Evolutionary conservation across 1,139 yeast species (phyloP).

Genomic region (Yamadazyma conglobata): DNA sequence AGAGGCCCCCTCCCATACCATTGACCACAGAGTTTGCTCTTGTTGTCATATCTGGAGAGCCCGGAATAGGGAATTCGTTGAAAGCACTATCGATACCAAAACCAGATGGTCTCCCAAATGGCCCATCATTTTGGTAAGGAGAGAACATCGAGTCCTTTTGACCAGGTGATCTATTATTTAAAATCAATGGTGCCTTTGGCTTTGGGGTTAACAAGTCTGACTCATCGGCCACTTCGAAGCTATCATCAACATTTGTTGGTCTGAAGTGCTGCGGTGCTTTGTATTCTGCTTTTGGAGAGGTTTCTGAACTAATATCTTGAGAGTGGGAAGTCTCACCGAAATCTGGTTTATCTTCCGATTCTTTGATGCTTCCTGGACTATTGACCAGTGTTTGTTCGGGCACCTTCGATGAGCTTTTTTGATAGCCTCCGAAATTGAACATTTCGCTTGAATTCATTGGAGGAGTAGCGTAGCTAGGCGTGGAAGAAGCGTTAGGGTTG

Average conservation of each 20-base stretch:
- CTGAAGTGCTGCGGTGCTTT: conserved; percentile 8
- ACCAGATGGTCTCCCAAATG: conserved; percentile 16
- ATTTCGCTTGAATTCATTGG: conserved; percentile 26
- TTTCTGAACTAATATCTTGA: no score
- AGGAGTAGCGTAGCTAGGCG: conserved; percentile 9
- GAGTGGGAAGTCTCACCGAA: no score
- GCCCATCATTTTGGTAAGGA: conserved; percentile 22
- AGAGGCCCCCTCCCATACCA: conserved; percentile 31
- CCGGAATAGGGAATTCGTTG: conserved; percentile 46
- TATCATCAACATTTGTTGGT: conserved; percentile 27
- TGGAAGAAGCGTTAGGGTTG: conserved; percentile 4
- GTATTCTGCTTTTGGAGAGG: conserved; percentile 1
- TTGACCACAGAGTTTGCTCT: conserved; percentile 47
- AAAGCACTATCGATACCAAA: conserved; percentile 28
- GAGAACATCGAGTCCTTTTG: conserved; percentile 23
- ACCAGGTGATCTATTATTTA: conserved; percentile 8
- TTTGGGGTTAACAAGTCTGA: conserved; percentile 16
- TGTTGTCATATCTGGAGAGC: conserved; percentile 45
- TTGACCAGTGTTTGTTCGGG: background rate
- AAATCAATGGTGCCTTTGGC: conserved; percentile 14
- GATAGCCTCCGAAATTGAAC: conserved; percentile 24
- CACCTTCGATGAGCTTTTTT: no score
- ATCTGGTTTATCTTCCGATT: no score
- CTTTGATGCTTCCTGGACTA: no score
- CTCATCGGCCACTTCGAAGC: conserved; percentile 23